phyloP scores from a whole-genome alignment of 108 stramenopile species.

The Fragilaria crotonensis region DNA sequence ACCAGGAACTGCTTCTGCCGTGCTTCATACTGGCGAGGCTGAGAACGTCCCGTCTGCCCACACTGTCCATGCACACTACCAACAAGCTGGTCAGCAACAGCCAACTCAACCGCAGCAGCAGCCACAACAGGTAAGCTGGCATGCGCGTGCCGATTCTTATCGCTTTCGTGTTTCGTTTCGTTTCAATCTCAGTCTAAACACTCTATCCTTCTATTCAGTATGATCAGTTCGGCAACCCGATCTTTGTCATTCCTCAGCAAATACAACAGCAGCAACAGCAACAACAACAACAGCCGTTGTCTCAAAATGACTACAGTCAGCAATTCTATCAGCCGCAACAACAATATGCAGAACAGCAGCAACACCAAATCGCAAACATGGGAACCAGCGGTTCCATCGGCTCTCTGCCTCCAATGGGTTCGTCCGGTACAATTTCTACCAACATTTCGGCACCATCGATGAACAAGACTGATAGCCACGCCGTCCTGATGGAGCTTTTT shows the following conservation, averaged over 20 bases:
- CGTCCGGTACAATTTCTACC: conserved; percentile 15
- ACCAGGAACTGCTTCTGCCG: conserved; percentile 8
- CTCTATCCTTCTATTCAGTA: too few relatives aligned
- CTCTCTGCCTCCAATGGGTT: conserved; percentile 21
- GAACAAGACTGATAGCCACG: conserved; percentile 87
- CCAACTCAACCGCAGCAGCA: conserved; percentile 11
- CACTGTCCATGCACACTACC: conserved; percentile 22
- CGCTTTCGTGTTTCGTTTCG: too few relatives aligned
- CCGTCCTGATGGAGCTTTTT: conserved; percentile 89
- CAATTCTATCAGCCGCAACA: conserved; percentile 7
- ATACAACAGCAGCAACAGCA: conserved; percentile 12
- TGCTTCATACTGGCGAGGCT: conserved; percentile 22
- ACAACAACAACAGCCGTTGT: conserved; percentile 13
- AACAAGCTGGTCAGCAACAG: conserved; percentile 33
- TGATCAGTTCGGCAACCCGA: conserved; percentile 10
- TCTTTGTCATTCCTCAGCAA: conserved; percentile 10
- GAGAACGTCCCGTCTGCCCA: conserved; percentile 12
- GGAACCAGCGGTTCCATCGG: conserved; percentile 25
- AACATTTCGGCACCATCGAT: conserved; percentile 18
- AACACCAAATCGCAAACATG: conserved; percentile 24
- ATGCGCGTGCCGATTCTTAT: too few relatives aligned
- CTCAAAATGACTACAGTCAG: neutral
- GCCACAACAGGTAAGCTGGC: conserved; percentile 26
- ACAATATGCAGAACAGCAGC: conserved; percentile 28
- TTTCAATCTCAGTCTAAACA: too few relatives aligned